Evolutionary conservation across 1,284 basidiomycete species (phyloP), one percentile per base, ranked within the genome.

Genomic region (Agroathelia rolfsii): DNA sequence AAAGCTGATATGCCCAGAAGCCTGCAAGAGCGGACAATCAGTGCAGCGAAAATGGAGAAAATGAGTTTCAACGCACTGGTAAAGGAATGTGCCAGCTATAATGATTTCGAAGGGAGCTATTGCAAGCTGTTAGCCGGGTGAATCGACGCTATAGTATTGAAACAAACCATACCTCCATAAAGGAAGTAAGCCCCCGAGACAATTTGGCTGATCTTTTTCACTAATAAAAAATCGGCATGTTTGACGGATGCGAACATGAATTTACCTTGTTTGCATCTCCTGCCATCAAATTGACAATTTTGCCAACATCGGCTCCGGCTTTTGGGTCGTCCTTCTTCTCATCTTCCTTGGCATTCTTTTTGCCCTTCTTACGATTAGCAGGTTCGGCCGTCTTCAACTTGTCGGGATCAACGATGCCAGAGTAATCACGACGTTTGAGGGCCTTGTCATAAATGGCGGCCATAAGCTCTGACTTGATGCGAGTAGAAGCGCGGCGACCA

Each of bases 361-460:
- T 32, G 9, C 40, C 39, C 7, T 51, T 43, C 33, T 46, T 34
- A n/a, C n/a, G n/a, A n/a, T n/a, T n/a, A n/a, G n/a, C n/a, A n/a
- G n/a, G n/a, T n/a, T n/a, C n/a, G n/a, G n/a, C n/a, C n/a, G n/a
- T n/a, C n/a, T n/a, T n/a, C n/a, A n/a, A n/a, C 30, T 64, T 65
- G 19, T 68, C 63, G 45, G 60, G 70, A 28, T 74, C 66, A 2
- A 84, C 60, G 16, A 88, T 65, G 0, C 88, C 89, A 0, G 83
- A 83, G 37, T 80, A 79, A 52, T 95, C 89, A 49, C 78, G 82
- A 16, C 88, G 65, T 50, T 82, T 82, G 24, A 95, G 61, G 0
- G 90, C 80, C 54, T 95, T 95, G 52, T 90, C 83, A 48, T 93
- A 96, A 34, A 95, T 83, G 0, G 82, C 64, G 0, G 82, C 61